Base-by-base conservation (phyloP, 2,329 filamentous ascomycete species). In the Verticillium nonalfalfae region DNA sequence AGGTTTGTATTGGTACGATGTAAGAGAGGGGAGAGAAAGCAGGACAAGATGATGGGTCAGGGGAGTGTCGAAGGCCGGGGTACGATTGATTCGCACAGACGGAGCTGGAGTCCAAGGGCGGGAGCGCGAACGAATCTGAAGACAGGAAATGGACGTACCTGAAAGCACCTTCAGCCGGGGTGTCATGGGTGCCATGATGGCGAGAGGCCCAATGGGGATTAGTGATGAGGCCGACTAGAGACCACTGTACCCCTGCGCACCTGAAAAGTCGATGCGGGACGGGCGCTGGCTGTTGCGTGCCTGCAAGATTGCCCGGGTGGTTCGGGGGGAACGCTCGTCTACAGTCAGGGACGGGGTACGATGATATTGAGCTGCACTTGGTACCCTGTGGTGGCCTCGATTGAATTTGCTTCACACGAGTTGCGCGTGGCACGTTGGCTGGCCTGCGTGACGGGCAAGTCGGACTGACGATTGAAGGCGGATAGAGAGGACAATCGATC, bases 141-240 rank as follows among this genome's bases (percentile, higher is more conserved):
- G 60, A 60, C 54, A n/a, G 45, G 45, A 26, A 50, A 50, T 33
- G 14, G 54, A 81, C 83, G 76, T 76, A 85, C 83, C 83, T 81
- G 82, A 84, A 72, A 85, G 78, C 75, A 84, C 79, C 78, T 81
- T 85, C 75, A 82, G 79, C 76, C 82, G 82, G 75, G 83, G 82
- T 74, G 82, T 78, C 73, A 79, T 76, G 74, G 83, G 82, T 76
- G 82, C 82, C 83, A 85, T 85, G 74, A 74, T 80, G 74, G 74
- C 4, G 71, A 73, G 66, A 67, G 40, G 67, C 74, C 74, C 68
- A 70, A 74, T 73, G 68, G 67, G 72, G 74, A 67, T 70, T 74
- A 76, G 70, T 68, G 69, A 71, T 68, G 66, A 69, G 65, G 70
- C 65, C 68, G 67, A 72, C 69, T 69, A 65, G 68, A 70, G 57